Percentiles rank a stretch among this genome's conserved stretches.
phyloP scores from a whole-genome alignment of 148 eudicot genomes.

The Rhododendron griersonianum region DNA sequence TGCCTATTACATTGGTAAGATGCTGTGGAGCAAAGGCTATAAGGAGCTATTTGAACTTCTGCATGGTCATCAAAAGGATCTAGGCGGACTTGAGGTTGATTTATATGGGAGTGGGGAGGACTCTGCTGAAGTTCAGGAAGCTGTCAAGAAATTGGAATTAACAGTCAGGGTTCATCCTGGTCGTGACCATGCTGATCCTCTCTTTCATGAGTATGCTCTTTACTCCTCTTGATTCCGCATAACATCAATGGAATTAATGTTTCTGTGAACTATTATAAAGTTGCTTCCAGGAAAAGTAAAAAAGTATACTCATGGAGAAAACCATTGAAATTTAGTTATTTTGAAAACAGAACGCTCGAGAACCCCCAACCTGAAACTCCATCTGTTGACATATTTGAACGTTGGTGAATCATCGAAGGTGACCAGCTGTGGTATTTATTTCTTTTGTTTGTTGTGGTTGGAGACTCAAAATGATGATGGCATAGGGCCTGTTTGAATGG shows the following conservation, averaged over 20 bases:
- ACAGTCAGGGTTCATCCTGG: conserved; percentile 71
- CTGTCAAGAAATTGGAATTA: conserved; percentile 56
- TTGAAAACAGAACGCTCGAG: background rate
- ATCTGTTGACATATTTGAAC: background rate
- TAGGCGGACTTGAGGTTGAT: conserved; percentile 70
- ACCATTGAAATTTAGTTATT: background rate
- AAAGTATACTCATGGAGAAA: background rate
- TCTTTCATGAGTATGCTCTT: conserved; percentile 80
- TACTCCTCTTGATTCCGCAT: background rate
- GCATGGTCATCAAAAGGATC: conserved; percentile 59
- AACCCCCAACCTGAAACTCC: background rate
- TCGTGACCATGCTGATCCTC: conserved; percentile 90
- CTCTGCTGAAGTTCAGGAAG: conserved; percentile 65
- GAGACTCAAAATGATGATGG: background rate
- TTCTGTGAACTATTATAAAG: background rate
- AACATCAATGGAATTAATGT: background rate
- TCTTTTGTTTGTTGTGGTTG: background rate
- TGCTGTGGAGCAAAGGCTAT: conserved; percentile 98
- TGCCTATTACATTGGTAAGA: conserved; percentile 90
- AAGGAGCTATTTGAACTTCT: conserved; percentile 77
- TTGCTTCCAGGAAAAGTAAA: background rate
- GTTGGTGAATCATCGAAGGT: background rate
- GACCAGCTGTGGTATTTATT: background rate
- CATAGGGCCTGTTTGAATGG: background rate
- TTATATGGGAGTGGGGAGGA: conserved; percentile 90